Evolutionary conservation across 2,329 filamentous ascomycete species (phyloP).

Genomic region (Hypoxylon sp.): DNA sequence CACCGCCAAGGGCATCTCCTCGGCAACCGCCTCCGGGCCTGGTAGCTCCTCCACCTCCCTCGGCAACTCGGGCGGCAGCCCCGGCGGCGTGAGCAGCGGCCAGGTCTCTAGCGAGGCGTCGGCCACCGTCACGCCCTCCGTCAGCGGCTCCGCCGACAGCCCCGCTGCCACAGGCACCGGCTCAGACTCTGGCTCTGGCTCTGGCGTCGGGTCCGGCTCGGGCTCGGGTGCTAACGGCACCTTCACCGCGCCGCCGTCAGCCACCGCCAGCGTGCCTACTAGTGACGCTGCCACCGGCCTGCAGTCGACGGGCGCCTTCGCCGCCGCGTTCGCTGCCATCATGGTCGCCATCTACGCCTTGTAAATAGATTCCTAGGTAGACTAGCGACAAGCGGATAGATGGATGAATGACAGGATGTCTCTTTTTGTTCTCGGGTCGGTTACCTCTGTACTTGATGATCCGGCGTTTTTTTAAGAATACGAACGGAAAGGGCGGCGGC

Average conservation of each 20-base stretch:
- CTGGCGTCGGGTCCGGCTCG: conserved; percentile 42
- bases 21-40: conserved; percentile 20
- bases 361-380: conserved; percentile 42
- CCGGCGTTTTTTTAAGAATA: conserved; percentile 27
- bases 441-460: conserved; percentile 8
- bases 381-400: too few species aligned
- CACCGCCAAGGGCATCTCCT: background rate
- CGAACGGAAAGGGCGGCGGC: too few species aligned
- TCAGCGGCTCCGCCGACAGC: conserved; percentile 21
- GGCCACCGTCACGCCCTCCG: conserved; percentile 32
- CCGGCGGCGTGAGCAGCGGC: conserved; percentile 38
- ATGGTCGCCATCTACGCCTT: conserved; percentile 46
- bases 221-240: conserved; percentile 34
- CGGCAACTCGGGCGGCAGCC: conserved; percentile 39
- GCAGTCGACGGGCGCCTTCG: conserved; percentile 42
- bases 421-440: conserved; percentile 5
- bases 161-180: conserved; percentile 27
- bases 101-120: conserved; percentile 40
- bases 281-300: conserved; percentile 32
- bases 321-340: conserved; percentile 43
- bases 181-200: conserved; percentile 33
- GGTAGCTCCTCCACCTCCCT: conserved; percentile 21
- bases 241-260: conserved; percentile 33
- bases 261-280: conserved; percentile 30
- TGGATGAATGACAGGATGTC: background rate